Percentiles rank a stretch among this genome's conserved stretches.
Conservation (phyloP, 805 yeast genomes). For the Ascoidea asiatica region DNA sequence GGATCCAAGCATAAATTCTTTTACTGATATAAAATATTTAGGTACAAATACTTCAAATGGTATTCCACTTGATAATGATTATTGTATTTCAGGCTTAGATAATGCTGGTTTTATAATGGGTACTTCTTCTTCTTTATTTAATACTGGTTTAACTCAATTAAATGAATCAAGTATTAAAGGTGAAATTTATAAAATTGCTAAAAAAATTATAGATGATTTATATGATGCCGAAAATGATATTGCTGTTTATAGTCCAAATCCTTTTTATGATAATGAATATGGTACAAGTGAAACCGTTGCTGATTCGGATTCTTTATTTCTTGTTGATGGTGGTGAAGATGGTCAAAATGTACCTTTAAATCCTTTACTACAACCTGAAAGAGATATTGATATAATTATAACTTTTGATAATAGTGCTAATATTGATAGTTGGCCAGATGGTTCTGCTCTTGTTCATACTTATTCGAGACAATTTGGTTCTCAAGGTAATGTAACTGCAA, state of each 20-base stretch:
- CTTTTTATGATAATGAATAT: neutral
- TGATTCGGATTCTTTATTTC: constrained; percentile 12
- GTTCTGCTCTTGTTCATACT: constrained; percentile 40
- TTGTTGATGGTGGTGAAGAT: constrained; percentile 56
- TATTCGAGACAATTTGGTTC: constrained; percentile 41
- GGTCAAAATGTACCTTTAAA: constrained; percentile 39
- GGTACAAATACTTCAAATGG: constrained; percentile 60
- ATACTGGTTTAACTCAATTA: constrained; percentile 42
- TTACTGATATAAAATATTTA: constrained; percentile 52
- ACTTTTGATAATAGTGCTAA: constrained; percentile 35
- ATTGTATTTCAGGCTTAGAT: constrained; percentile 45
- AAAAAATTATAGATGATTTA: neutral
- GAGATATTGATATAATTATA: constrained; percentile 39
- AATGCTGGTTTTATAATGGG: constrained; percentile 70
- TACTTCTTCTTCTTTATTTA: constrained; percentile 59
- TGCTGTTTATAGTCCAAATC: constrained; percentile 3
- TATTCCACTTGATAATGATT: constrained; percentile 23
- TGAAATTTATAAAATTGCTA: constrained; percentile 8
- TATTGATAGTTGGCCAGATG: constrained; percentile 49
- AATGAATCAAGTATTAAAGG: constrained; percentile 21
- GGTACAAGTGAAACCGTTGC: neutral
- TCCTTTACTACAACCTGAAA: constrained; percentile 39
- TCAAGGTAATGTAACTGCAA: constrained; percentile 27
- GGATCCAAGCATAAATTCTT: constrained; percentile 63
- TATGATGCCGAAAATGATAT: constrained; percentile 4